Base-by-base conservation (phyloP, 305 asterid genomes). In the Euphrasia arctica region DNA sequence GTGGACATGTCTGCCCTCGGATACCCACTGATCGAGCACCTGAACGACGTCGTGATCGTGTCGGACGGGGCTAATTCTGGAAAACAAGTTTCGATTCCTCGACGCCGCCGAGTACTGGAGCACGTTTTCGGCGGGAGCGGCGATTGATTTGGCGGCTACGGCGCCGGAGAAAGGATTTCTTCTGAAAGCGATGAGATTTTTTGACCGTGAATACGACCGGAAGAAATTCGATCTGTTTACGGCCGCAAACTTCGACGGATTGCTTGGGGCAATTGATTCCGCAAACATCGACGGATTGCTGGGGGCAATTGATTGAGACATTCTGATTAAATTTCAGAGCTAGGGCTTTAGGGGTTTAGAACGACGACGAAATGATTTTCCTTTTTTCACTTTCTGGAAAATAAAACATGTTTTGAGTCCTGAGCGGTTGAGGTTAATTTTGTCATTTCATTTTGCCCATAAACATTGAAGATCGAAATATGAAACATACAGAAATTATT, bases 1-100 rank as follows among this genome's bases (percentile, higher is more conserved):
- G 41, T 74, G 62, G 28, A 81, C 69, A 48, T 71, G 68, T 67
- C 83, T 70, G 42, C 92, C 89, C 70, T 83, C 92, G 45, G 72
- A 75, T 54, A 83, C 78, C 92, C 92, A 85, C 48, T 81, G 76
- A 60, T 85, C 83, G 65, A 83, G 72, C 64, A 79, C 81, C 63
- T 70, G 81, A 32, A 79, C 73, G 8, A 83, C 72, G 43, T 70
- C 82, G 70, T 60, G 36, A 13, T 80, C 76, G 41, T 63, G 58
- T 32, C 71, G 74, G 39, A 80, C 61, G 50, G 82, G 82, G 64
- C 78, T 81, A 31, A 85, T 83, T 72, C 87, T 79, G 63, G 92
- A 80, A 58, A 78, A 80, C 78, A 85, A 55, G 62, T 79, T 78
- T 15, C 86, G 78, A 36, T 55, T 69, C 74, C 70, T 66, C 9